Conservation (phyloP, 768 basidiomycete genomes). For the Pulveroboletus sp. region DNA sequence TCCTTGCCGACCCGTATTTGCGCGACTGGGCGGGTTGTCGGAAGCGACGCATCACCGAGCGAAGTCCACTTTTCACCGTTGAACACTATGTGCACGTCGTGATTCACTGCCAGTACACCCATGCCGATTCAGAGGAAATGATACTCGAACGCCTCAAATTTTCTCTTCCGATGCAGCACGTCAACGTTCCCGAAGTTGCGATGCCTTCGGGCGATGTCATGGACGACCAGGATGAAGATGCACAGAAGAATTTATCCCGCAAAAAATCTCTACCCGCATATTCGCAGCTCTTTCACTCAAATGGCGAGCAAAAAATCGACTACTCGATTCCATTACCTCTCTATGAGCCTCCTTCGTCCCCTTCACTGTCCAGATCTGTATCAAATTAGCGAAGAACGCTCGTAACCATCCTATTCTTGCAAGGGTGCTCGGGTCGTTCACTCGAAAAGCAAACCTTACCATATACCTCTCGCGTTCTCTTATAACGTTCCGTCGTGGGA, state of each 20-base stretch:
- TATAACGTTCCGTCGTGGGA: slow-evolving; percentile 1
- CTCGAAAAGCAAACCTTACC: neutral
- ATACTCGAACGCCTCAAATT: slow-evolving; percentile 31
- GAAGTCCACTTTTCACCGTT: slow-evolving; percentile 55
- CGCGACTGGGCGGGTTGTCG: slow-evolving; percentile 30
- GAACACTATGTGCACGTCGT: slow-evolving; percentile 50
- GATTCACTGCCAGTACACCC: slow-evolving; percentile 54
- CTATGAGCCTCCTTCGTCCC: slow-evolving; percentile 45
- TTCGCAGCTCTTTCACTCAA: slow-evolving; percentile 70
- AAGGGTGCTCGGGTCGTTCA: neutral
- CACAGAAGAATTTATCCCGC: slow-evolving; percentile 16
- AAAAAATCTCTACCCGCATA: slow-evolving; percentile 59
- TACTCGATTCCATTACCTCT: slow-evolving; percentile 58
- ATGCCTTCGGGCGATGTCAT: neutral
- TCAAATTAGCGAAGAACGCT: slow-evolving; percentile 7
- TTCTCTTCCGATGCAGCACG: slow-evolving; percentile 50
- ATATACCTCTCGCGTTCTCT: neutral
- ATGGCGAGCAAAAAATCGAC: slow-evolving; percentile 72
- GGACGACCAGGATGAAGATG: slow-evolving; percentile 5
- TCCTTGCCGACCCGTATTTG: slow-evolving; percentile 11
- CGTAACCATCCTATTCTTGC: slow-evolving; percentile 1
- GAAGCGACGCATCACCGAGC: slow-evolving; percentile 40
- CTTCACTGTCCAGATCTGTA: slow-evolving; percentile 1
- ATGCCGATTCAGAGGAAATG: slow-evolving; percentile 33
- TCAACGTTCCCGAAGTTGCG: slow-evolving; percentile 34